These are phyloP conservation scores for Heterobasidion occidentale DNA, from an alignment of 1,284 basidiomycete genomes.

Conservation along the genomic window DNA sequence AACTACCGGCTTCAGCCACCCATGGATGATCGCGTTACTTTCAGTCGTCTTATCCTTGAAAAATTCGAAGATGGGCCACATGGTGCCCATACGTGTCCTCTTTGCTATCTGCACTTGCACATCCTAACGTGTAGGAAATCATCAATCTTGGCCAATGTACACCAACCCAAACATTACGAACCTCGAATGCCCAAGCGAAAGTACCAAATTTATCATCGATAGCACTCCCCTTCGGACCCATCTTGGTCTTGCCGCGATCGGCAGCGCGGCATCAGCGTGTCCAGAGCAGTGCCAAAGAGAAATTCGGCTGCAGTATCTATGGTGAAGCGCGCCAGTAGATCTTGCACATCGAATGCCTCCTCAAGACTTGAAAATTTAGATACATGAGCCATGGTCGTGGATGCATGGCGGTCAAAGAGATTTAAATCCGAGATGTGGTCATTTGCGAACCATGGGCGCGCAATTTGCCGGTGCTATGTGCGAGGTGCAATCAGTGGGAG, in stretches of 20 bases:
- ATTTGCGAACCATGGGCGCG: slow-evolving; percentile 36
- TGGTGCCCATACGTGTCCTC: slow-evolving; percentile 42
- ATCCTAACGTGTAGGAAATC: slow-evolving; percentile 10
- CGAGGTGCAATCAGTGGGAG: slow-evolving; percentile 12
- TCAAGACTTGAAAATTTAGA: slow-evolving; percentile 24
- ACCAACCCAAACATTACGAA: neutral
- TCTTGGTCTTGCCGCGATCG: slow-evolving; percentile 35
- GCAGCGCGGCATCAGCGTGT: slow-evolving; percentile 48
- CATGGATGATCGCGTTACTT: slow-evolving; percentile 42
- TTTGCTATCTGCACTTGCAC: slow-evolving; percentile 48
- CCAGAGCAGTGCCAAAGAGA: slow-evolving; percentile 39
- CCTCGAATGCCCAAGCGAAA: slow-evolving; percentile 56
- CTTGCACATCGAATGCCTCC: slow-evolving; percentile 33
- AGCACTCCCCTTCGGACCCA: slow-evolving; percentile 47
- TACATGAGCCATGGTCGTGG: slow-evolving; percentile 25
- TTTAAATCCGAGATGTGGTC: slow-evolving; percentile 40
- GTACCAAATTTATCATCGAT: slow-evolving; percentile 48
- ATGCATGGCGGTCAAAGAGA: slow-evolving; percentile 34
- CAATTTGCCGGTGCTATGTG: slow-evolving; percentile 33
- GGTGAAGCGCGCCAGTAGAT: slow-evolving; percentile 28
- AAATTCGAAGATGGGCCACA: slow-evolving; percentile 66
- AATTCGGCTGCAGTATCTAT: slow-evolving; percentile 33
- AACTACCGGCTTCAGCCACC: slow-evolving; percentile 58
- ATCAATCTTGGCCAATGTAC: no score
- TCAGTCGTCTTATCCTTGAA: slow-evolving; percentile 47